Evolutionary conservation across 345 rosid genomes (phyloP).

Genomic region (Erysimum cheiranthoides): DNA sequence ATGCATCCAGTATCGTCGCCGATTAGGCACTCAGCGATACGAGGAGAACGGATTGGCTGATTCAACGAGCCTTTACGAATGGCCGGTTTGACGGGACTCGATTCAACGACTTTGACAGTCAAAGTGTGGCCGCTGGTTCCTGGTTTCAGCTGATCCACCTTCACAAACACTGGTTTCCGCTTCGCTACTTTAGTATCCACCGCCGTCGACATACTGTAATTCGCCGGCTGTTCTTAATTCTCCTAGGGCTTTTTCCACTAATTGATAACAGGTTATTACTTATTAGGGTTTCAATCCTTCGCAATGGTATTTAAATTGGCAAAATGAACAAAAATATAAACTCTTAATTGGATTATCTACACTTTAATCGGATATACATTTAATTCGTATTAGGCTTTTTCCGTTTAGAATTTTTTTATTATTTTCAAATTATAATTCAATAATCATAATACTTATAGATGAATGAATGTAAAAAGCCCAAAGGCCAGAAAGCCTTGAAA

Average conservation of each 20-base stretch:
- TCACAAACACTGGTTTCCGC: slow-evolving; percentile 65
- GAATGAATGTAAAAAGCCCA: neutral
- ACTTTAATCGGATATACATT: too few species aligned
- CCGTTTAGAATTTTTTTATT: too few species aligned
- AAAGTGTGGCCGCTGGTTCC: slow-evolving; percentile 65
- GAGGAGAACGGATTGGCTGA: slow-evolving; percentile 45
- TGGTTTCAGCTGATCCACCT: slow-evolving; percentile 63
- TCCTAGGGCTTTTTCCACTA: neutral
- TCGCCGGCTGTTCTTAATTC: neutral
- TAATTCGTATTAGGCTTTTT: too few species aligned
- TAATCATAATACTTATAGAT: too few species aligned
- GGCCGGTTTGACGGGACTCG: slow-evolving; percentile 51
- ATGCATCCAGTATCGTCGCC: slow-evolving; percentile 71
- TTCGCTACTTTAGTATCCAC: neutral
- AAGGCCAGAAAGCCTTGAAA: neutral
- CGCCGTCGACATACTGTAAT: neutral
- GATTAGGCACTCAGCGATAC: slow-evolving; percentile 66
- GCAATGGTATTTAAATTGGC: slow-evolving; percentile 2
- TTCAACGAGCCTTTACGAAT: slow-evolving; percentile 38
- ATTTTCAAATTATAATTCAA: too few species aligned
- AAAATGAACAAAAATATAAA: neutral
- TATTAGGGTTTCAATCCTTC: slow-evolving; percentile 6
- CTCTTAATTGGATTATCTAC: too few species aligned
- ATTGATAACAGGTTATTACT: too few species aligned
- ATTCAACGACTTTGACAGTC: slow-evolving; percentile 56